Evolutionary conservation across 768 basidiomycete species (phyloP).

Genomic region (Russula brevipes): DNA sequence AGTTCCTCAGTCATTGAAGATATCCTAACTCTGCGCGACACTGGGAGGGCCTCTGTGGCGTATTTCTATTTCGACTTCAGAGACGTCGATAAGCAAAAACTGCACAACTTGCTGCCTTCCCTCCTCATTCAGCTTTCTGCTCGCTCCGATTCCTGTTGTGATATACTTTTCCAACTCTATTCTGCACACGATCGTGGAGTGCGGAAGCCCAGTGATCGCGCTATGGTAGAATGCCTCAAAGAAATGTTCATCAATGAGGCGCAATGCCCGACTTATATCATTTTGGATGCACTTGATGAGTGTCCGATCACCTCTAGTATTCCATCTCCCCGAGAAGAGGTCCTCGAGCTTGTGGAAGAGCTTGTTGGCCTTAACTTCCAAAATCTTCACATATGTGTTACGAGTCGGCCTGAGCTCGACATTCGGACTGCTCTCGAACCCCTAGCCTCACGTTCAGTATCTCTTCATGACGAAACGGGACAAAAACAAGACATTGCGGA

Average conservation of each 20-base stretch:
- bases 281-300: not conserved
- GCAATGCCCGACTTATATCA: not conserved
- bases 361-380: not conserved
- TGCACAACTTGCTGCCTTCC: not conserved
- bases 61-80: constrained; percentile 10
- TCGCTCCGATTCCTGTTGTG: not conserved
- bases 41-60: not conserved
- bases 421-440: not conserved
- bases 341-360: not conserved
- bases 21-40: not conserved
- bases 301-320: not conserved
- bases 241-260: not conserved
- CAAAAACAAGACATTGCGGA: not conserved
- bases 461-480: not conserved
- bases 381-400: not conserved
- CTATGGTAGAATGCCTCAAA: not conserved
- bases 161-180: not conserved
- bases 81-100: constrained; percentile 4
- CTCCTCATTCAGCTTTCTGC: not conserved
- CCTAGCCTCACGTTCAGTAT: not conserved
- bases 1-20: not conserved
- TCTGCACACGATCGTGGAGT: not conserved
- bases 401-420: constrained; percentile 11
- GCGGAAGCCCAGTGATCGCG: not conserved
- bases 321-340: not conserved